Base-by-base conservation (phyloP, 169 alveolate species). In the Plasmodium sp. region DNA sequence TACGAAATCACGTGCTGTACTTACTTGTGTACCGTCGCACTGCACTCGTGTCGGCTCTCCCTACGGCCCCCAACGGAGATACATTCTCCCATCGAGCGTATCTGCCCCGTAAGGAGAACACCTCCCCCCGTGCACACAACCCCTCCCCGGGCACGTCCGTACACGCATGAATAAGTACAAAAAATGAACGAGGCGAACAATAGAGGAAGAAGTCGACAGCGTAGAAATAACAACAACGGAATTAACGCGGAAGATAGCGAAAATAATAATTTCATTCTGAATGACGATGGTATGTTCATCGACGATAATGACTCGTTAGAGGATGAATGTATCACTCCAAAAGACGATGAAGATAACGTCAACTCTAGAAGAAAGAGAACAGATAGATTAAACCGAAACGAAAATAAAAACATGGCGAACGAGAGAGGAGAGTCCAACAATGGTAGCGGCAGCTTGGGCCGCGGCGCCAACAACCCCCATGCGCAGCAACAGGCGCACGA, bases 281-380 rank as follows among this genome's bases (percentile, higher is more conserved):
- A 85, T 85, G 93, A 85, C 67, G 85, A 85, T 85, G 93, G 93
- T 54, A 85, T 83, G 62, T 74, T 85, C 81, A 85, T 85, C 5
- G 93, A 85, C 67, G 93, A 85, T 56, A 85, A 74, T 77, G 80
- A 85, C 16, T 56, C 80, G 41, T 34, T 85, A 75, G 93, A 85
- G 80, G 93, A 85, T 51, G 86, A 85, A 36, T 85, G 93, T 54
- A 54, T 75, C 3, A 85, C 93, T 48, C 93, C 93, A n/a, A 85
- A 75, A 22, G 93, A 85, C 71, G 93, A 85, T 75, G 93, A 85
- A 34, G 93, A 85, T 34, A 85, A 75, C 77, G n/a, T 77, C 2
- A 75, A 85, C 67, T 74, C 86, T 3, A 85, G 45, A 85, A 85
- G 56, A 77, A 85, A 85, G 41, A 85, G 81, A 56, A 85, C 16